Evolutionary conservation across 371 early-diverging fungal genomes (phyloP).

Genomic region (Mortierella sp.): DNA sequence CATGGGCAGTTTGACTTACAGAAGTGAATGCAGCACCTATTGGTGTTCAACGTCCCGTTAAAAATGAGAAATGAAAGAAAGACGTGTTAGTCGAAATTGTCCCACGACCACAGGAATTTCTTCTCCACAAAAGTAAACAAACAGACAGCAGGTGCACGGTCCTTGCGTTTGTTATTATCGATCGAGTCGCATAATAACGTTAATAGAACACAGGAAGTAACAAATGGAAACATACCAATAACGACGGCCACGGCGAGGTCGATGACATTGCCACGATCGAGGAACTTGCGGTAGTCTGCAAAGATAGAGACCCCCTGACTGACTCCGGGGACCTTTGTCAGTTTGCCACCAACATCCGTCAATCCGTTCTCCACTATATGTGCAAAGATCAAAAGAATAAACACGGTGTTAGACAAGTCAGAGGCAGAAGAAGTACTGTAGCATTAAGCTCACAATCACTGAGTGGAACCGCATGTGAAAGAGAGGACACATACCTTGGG

Average conservation of each 20-base stretch:
- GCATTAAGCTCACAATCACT: too few species aligned
- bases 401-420: not conserved
- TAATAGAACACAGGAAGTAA: not conserved
- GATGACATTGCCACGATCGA: conserved; percentile 64
- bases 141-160: not conserved
- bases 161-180: not conserved
- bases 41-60: not conserved
- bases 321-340: conserved; percentile 45
- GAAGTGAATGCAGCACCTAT: conserved; percentile 64
- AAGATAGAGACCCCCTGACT: conserved; percentile 48
- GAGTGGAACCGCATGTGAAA: not conserved
- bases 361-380: conserved; percentile 35
- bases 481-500: conserved; percentile 4
- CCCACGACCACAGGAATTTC: not conserved
- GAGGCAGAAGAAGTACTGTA: too few species aligned
- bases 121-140: not conserved
- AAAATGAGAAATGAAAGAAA: not conserved
- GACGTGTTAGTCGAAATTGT: not conserved
- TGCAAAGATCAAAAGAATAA: not conserved
- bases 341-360: conserved; percentile 32
- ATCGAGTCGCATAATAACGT: not conserved
- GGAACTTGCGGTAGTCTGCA: conserved; percentile 59
- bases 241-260: conserved; percentile 67
- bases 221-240: conserved; percentile 58
- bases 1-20: conserved; percentile 17